A percentile compares a stretch with the other conserved stretches of the same genome.
Evolutionary conservation across 2,329 filamentous ascomycete genomes (phyloP).

Genomic region (Periconia sp.): DNA sequence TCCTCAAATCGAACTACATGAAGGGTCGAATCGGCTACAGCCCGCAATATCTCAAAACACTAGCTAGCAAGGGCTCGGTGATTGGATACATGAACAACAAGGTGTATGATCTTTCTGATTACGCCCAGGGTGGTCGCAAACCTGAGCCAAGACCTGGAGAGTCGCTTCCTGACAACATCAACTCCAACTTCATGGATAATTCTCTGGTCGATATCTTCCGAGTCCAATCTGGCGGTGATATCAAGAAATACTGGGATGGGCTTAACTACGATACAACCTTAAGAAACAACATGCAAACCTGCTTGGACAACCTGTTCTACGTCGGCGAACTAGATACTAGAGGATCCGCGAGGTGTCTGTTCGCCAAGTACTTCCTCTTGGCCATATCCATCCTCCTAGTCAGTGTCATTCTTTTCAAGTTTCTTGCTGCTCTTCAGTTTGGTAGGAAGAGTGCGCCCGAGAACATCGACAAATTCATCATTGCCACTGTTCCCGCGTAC

Average conservation of each 20-base stretch:
- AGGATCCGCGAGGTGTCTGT: slow-evolving; percentile 80
- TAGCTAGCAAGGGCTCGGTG: slow-evolving; percentile 65
- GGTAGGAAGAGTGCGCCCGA: slow-evolving; percentile 88
- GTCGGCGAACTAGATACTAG: slow-evolving; percentile 89
- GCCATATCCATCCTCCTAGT: slow-evolving; percentile 80
- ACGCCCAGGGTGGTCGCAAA: slow-evolving; percentile 73
- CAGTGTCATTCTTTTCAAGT: slow-evolving; percentile 89
- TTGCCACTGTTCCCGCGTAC: slow-evolving; percentile 96
- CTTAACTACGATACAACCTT: slow-evolving; percentile 60
- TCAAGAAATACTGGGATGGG: slow-evolving; percentile 79
- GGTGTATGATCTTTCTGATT: slow-evolving; percentile 89
- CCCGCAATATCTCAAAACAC: slow-evolving; percentile 70
- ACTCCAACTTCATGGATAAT: slow-evolving; percentile 79
- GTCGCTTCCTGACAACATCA: slow-evolving; percentile 44
- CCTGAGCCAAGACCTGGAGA: slow-evolving; percentile 55
- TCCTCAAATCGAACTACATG: slow-evolving; percentile 75
- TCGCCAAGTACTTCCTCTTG: slow-evolving; percentile 86
- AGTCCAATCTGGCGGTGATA: slow-evolving; percentile 72
- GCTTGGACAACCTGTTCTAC: slow-evolving; percentile 93
- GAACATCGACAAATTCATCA: slow-evolving; percentile 97
- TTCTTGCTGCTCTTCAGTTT: slow-evolving; percentile 94
- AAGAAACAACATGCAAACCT: slow-evolving; percentile 72
- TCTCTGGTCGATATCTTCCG: slow-evolving; percentile 77
- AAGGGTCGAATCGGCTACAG: slow-evolving; percentile 89
- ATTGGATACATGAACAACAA: slow-evolving; percentile 78